Evolutionary conservation across 2,329 filamentous ascomycete species (phyloP), one percentile per base, ranked within the genome.

Genomic region (Rutstroemia sp.): DNA sequence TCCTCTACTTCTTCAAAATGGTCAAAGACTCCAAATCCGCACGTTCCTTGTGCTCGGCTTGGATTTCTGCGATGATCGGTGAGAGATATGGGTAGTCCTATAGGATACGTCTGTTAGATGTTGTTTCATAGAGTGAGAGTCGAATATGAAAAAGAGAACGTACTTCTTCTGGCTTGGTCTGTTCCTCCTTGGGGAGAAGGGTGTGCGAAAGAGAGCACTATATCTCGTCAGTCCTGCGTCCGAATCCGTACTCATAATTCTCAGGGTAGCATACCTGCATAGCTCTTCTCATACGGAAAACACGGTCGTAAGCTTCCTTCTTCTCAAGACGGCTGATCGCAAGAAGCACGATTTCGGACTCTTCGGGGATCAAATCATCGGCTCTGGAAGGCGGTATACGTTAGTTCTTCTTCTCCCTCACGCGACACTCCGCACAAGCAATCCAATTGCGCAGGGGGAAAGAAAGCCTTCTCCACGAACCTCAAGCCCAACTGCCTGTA

Each of bases 281-380:
- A 69, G 94, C 92, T 76, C 94, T 86, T 78, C 94, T 89, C 75
- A 99, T 84, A 71, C 94, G 92, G 86, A 91, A 99, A 73, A 97
- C 84, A 73, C 94, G 92, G 79, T 99, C 94, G 78, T 97, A 97
- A 69, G 86, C 82, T 73, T 94, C 89, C 80, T 95, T 89, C 69
- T 89, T 82, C 57, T 88, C 83, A 61, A 99, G 88, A 73, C 94
- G 90, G 82, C 89, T 88, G 70, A 99, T 82, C 62, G 94, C 94
- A 67, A 86, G 82, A 75, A 94, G 87, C 69, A 96, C 90, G 57
- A 80, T 76, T 68, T 94, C 88, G 79, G 82, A 87, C 78, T 99
- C 94, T 76, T 99, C 94, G 72, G 88, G 84, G 72, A 96, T 88
- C 72, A 99, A 77, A 73, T 99, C 94, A 76, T 99, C 94, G 80